Evolutionary conservation across 2,329 filamentous ascomycete genomes (phyloP), one percentile per base, ranked within the genome.

Genomic region (Verticillium zaregamsianum): DNA sequence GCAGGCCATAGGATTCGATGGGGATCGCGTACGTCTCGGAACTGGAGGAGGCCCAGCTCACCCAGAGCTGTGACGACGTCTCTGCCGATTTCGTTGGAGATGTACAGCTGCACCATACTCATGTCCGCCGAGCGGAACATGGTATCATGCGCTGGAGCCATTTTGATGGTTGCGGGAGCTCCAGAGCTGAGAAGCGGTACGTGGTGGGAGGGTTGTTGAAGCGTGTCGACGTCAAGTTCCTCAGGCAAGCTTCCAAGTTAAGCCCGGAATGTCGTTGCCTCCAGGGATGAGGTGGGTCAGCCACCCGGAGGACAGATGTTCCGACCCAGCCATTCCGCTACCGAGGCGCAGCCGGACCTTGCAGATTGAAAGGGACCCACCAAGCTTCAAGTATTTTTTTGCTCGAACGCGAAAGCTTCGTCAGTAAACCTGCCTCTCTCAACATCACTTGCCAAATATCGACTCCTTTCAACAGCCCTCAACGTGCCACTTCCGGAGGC

Each of bases 81-180:
- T 74, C 95, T 89, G 70, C 95, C 94, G 70, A 99, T 98, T 84
- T 99, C 95, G 76, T 97, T 98, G 73, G 95, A 92, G 72, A 99
- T 96, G 80, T 98, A 99, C 73, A 99, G 90, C 88, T 99, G 95
- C 73, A 96, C 96, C 90, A 99, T 90, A 85, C 93, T 97, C 95
- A 99, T 99, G 79, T 97, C 92, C 91, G 93, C 92, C 76, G 95
- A 99, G 86, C 96, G 94, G 89, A 99, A 98, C 83, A 97, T 91
- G 79, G 93, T 97, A 81, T 98, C 93, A 81, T 92, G 80, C 76
- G 81, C 79, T 68, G 84, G 81, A 77, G 86, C 86, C 87, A 90
- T 90, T 67, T 68, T 78, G 74, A 65, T 67, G 61, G 28, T 63
- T 64, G 65, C 54, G 60, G 63, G 39, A 62, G 66, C 66, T 66